Evolutionary conservation across 305 asterid genomes (phyloP).

Genomic region (Galium porrigens): DNA sequence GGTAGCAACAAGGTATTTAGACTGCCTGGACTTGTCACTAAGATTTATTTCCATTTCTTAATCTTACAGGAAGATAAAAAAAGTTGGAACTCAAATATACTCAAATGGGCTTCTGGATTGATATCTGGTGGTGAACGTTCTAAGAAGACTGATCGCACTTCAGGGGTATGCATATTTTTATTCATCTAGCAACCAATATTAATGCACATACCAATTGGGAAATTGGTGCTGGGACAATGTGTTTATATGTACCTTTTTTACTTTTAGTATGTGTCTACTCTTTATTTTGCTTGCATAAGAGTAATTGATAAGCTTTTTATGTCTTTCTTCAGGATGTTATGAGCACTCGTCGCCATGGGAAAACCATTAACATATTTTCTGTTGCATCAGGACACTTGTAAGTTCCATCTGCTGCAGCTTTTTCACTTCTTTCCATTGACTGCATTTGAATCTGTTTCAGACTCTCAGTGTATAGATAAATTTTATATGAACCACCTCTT

Average conservation of each 20-base stretch:
- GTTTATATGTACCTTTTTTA: background rate
- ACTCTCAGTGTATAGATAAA: background rate
- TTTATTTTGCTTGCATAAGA: background rate
- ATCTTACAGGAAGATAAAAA: conserved; percentile 44
- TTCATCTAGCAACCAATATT: background rate
- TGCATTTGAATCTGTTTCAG: background rate
- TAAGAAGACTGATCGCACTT: conserved; percentile 43
- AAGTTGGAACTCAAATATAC: conserved; percentile 79
- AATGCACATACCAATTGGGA: background rate
- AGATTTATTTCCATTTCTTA: conserved; percentile 4
- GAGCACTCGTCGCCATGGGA: conserved; percentile 56
- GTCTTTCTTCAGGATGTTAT: conserved; percentile 42
- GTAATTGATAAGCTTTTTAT: conserved; percentile 16
- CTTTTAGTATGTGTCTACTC: background rate
- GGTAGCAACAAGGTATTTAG: background rate
- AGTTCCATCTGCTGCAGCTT: conserved; percentile 25
- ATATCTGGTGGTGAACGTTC: conserved; percentile 65
- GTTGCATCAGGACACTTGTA: conserved; percentile 98
- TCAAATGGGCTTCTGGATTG: conserved; percentile 96
- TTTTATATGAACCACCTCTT: background rate
- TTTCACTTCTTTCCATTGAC: background rate
- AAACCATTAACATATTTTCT: conserved; percentile 76
- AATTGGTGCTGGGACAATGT: background rate
- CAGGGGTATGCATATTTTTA: conserved; percentile 35
- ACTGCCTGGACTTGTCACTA: background rate